A percentile compares a stretch with the other conserved stretches of the same genome.
phyloP scores from a whole-genome alignment of 306 rosid species.

The Hippophae tibetana region DNA sequence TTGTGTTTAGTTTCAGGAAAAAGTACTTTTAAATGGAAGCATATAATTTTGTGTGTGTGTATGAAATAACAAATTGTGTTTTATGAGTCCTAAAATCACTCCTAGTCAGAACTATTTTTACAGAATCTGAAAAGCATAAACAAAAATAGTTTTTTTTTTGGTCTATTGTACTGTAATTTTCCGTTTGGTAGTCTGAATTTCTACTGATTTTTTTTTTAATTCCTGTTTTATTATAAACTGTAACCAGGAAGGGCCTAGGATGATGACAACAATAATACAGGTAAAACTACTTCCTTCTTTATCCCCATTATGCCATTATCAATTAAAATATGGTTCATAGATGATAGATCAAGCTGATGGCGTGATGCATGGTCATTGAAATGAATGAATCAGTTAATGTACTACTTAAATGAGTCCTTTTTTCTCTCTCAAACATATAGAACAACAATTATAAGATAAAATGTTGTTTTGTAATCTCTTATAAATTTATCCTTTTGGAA shows the following conservation, averaged over 20 bases:
- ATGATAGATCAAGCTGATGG: background rate
- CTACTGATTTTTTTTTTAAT: background rate
- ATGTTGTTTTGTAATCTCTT: background rate
- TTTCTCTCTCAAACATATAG: background rate
- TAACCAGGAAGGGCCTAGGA: conserved; percentile 65
- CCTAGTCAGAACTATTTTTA: no score
- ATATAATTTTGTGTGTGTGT: no score
- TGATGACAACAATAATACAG: conserved; percentile 54
- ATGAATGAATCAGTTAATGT: no score
- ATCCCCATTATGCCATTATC: background rate
- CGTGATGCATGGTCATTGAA: background rate
- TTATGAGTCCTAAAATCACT: no score
- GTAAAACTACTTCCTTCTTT: conserved; percentile 27
- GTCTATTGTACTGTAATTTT: background rate
- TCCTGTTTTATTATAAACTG: conserved; percentile 15
- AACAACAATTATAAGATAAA: background rate
- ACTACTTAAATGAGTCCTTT: background rate
- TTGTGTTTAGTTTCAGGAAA: background rate
- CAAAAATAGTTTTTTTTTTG: no score
- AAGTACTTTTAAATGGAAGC: no score
- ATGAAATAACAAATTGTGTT: no score
- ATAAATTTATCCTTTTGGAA: conserved; percentile 6
- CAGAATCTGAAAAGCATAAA: no score
- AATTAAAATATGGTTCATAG: background rate
- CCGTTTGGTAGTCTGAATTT: background rate